Evolutionary conservation across 1,139 yeast genomes (phyloP).

Genomic region (Scheffersomyces segobiensis): DNA sequence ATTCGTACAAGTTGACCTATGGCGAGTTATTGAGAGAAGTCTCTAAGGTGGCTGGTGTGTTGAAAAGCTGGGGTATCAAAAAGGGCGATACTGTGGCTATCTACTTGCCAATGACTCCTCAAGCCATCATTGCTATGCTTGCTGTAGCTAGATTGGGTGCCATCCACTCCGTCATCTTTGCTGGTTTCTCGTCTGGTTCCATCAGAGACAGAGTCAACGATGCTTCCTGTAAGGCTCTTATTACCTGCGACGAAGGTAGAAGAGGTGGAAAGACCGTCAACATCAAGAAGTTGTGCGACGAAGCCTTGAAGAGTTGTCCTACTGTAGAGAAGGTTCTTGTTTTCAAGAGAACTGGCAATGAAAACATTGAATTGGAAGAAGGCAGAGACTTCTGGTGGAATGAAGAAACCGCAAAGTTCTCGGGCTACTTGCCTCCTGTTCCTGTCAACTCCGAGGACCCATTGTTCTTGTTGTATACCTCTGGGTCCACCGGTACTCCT

Average conservation of each 20-base stretch:
- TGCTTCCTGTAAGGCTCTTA: conserved; percentile 84
- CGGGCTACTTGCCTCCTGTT: conserved; percentile 84
- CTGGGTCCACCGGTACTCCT: conserved; percentile 98
- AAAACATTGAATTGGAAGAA: conserved; percentile 61
- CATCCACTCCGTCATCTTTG: conserved; percentile 92
- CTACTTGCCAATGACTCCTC: conserved; percentile 96
- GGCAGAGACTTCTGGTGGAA: conserved; percentile 97
- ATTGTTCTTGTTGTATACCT: conserved; percentile 86
- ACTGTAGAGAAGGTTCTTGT: conserved; percentile 82
- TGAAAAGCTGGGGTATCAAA: conserved; percentile 80
- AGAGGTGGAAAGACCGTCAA: conserved; percentile 94
- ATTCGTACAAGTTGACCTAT: conserved; percentile 72
- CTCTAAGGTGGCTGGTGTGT: conserved; percentile 83
- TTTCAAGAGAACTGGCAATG: conserved; percentile 80
- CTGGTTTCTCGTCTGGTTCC: conserved; percentile 95
- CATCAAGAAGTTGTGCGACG: conserved; percentile 93
- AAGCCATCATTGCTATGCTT: conserved; percentile 90
- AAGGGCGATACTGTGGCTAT: conserved; percentile 97
- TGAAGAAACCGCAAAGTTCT: conserved; percentile 75
- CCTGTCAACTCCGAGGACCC: conserved; percentile 93
- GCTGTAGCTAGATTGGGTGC: conserved; percentile 97
- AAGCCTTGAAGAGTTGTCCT: conserved; percentile 79
- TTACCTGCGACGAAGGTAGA: conserved; percentile 94
- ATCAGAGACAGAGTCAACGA: conserved; percentile 87
- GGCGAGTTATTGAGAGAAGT: conserved; percentile 87